Conservation (phyloP, 169 alveolate genomes). For the Babesia microti region DNA sequence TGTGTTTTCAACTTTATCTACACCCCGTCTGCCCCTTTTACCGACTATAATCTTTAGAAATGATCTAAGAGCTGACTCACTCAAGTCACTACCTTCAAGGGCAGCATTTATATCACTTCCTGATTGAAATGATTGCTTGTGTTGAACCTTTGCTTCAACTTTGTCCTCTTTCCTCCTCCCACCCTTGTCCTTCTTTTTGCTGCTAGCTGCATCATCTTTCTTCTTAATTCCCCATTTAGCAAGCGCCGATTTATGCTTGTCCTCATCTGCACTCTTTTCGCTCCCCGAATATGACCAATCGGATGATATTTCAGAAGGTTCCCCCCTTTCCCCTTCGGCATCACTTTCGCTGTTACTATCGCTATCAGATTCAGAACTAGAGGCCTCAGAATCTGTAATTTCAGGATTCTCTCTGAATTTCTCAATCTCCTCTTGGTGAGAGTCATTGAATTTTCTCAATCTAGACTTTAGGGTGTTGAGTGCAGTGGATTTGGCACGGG, state of each 20-base stretch:
- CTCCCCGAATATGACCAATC: slow-evolving; percentile 71
- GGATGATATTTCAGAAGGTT: slow-evolving; percentile 48
- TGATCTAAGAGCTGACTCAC: slow-evolving; percentile 61
- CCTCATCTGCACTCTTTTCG: slow-evolving; percentile 57
- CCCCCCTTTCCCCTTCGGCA: slow-evolving; percentile 8
- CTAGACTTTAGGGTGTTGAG: slow-evolving; percentile 67
- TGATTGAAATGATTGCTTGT: slow-evolving; percentile 9
- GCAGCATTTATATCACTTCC: slow-evolving; percentile 45
- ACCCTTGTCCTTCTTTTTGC: slow-evolving; percentile 49
- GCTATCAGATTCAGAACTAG: slow-evolving; percentile 32
- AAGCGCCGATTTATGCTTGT: slow-evolving; percentile 67
- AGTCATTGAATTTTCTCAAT: slow-evolving; percentile 67
- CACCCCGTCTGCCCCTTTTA: slow-evolving; percentile 78
- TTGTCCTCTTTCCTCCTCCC: slow-evolving; percentile 55
- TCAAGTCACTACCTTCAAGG: slow-evolving; percentile 55
- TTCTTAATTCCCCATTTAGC: slow-evolving; percentile 75
- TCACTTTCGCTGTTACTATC: slow-evolving; percentile 27
- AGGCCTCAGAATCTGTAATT: slow-evolving; percentile 41
- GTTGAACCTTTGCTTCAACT: slow-evolving; percentile 34
- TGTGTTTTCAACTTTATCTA: slow-evolving; percentile 72
- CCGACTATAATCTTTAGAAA: slow-evolving; percentile 72
- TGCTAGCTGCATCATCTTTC: slow-evolving; percentile 32
- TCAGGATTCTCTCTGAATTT: slow-evolving; percentile 60
- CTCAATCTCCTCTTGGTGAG: slow-evolving; percentile 51
- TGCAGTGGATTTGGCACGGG: slow-evolving; percentile 66